A percentile compares a stretch with the other conserved stretches of the same genome.
Evolutionary conservation across 345 rosid species (phyloP).

Genomic region (Salix dunnii): DNA sequence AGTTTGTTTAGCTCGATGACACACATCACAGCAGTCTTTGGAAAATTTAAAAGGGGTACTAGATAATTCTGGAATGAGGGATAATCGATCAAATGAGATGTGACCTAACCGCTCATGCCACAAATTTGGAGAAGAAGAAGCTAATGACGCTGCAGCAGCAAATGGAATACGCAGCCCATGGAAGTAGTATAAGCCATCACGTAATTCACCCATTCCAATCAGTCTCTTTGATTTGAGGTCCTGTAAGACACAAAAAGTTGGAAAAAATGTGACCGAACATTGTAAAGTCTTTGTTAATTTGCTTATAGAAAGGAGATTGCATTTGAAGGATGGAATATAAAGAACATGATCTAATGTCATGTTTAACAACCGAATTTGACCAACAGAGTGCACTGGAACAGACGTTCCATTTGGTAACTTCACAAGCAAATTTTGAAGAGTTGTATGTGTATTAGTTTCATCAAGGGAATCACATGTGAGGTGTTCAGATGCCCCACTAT

Average conservation of each 20-base stretch:
- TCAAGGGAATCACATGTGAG: neutral
- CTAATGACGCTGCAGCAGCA: too few relatives aligned
- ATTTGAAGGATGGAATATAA: neutral
- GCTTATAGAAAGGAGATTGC: neutral
- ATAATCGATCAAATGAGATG: neutral
- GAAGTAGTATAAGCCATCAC: constrained; percentile 9
- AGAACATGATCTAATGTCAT: neutral
- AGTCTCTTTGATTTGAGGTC: neutral
- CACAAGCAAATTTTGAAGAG: neutral
- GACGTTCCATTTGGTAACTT: neutral
- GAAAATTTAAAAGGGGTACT: neutral
- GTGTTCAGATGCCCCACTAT: neutral
- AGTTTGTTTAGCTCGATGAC: too few relatives aligned
- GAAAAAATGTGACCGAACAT: neutral
- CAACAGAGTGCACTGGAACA: neutral
- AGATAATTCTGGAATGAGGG: neutral
- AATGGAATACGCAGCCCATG: too few relatives aligned
- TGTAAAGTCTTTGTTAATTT: neutral
- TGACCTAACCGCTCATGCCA: neutral
- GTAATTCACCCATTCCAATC: constrained; percentile 7
- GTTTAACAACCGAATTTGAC: neutral
- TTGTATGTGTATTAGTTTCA: too few relatives aligned
- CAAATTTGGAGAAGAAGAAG: neutral
- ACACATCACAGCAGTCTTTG: too few relatives aligned
- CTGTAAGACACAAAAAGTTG: neutral